Evolutionary conservation across 371 early-diverging fungal genomes (phyloP).

Genomic region (Actinomucor elegans): DNA sequence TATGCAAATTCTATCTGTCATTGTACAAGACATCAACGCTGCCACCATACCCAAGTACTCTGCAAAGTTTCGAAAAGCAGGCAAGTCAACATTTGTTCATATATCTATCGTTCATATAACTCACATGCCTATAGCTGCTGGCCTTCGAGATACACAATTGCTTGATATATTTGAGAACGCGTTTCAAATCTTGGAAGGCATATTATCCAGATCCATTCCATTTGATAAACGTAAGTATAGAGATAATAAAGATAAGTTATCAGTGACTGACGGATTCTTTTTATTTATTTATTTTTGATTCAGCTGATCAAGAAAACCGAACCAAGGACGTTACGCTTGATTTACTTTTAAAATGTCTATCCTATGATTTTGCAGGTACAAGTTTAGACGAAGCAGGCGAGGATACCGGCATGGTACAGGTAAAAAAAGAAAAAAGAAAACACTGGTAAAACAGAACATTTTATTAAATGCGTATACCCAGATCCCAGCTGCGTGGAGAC

Average conservation of each 20-base stretch:
- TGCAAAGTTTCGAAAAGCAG: slow-evolving; percentile 65
- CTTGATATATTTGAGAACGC: slow-evolving; percentile 66
- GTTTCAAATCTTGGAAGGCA: slow-evolving; percentile 49
- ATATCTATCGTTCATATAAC: background rate
- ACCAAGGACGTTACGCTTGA: slow-evolving; percentile 57
- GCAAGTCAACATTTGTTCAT: slow-evolving; percentile 15
- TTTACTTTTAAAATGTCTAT: slow-evolving; percentile 68
- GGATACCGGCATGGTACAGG: slow-evolving; percentile 73
- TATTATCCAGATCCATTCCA: slow-evolving; percentile 31
- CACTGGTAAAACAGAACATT: background rate
- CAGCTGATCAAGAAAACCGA: slow-evolving; percentile 42
- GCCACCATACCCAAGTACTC: slow-evolving; percentile 56
- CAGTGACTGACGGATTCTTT: too few relatives aligned
- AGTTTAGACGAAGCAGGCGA: slow-evolving; percentile 81
- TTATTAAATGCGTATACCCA: slow-evolving; percentile 13
- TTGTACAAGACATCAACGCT: slow-evolving; percentile 61
- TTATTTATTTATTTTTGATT: background rate
- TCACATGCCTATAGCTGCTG: slow-evolving; percentile 54
- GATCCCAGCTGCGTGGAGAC: slow-evolving; percentile 75
- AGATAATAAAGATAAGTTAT: too few relatives aligned
- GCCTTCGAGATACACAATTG: slow-evolving; percentile 77
- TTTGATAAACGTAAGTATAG: slow-evolving; percentile 48
- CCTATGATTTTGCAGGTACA: slow-evolving; percentile 87
- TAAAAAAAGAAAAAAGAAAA: slow-evolving; percentile 31
- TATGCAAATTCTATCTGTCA: slow-evolving; percentile 50